Evolutionary conservation across 2,329 filamentous ascomycete genomes (phyloP), one percentile per base, ranked within the genome.

Genomic region (Venturia nashicola): DNA sequence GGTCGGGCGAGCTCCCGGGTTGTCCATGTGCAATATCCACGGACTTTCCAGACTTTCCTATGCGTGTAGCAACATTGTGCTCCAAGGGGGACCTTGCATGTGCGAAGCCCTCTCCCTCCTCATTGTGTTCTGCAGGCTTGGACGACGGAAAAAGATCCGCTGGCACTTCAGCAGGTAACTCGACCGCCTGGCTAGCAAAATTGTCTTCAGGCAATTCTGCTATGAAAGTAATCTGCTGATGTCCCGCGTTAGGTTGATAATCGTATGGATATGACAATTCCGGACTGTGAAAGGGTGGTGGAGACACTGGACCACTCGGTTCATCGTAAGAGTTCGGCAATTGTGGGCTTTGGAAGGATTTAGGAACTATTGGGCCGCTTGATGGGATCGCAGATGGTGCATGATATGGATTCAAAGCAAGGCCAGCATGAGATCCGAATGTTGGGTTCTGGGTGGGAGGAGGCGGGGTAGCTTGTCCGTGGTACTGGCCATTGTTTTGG

Each of bases 141-240:
- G 51, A 57, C 5, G 51, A 57, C 6, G 51, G 27, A 36, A 36
- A 14, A 14, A 44, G 27, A 36, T 61, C 59, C 7, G 34, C 36
- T 14, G 59, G 59, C 9, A 61, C 0, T 46, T 43, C 59, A 46
- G 59, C 59, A 3, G 59, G 59, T 11, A 61, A n/a, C 36, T 61
- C 36, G 23, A 61, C 27, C 27, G 39, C 14, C n/a, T 32, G 39
- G 14, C 11, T 57, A 36, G 51, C 51, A 36, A 57, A 57, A 36
- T 36, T 57, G 39, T 61, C 59, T 39, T 42, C 59, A 16, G 59
- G 59, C 18, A 61, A 34, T 34, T 61, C 59, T 46, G 59, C 59
- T 43, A 61, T 61, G n/a, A 61, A 61, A 34, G 59, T 23, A 14
- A 20, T 61, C 14, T 61, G 59, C 36, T 61, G 39, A 51, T 14